Conservation (phyloP, 2,329 filamentous ascomycete genomes). For the Botrytis squamosa region DNA sequence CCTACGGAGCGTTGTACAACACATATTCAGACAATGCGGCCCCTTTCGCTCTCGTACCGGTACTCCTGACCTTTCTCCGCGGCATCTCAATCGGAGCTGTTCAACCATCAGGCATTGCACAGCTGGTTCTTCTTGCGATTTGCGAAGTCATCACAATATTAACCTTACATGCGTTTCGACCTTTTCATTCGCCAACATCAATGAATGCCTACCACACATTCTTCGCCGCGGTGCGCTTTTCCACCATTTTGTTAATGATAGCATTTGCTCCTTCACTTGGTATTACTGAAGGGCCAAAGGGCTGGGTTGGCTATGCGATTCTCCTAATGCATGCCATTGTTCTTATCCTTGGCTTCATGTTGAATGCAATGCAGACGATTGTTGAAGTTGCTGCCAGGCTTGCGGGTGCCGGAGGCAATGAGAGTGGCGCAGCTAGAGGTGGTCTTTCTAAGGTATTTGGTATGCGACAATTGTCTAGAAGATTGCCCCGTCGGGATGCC, state of each 20-base stretch:
- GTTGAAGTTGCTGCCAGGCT: constrained; percentile 84
- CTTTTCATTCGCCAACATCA: constrained; percentile 85
- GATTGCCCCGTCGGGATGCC: constrained; percentile 61
- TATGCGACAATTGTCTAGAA: constrained; percentile 80
- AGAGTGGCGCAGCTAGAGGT: constrained; percentile 69
- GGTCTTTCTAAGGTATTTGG: constrained; percentile 89
- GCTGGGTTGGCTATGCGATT: constrained; percentile 94
- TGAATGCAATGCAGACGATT: constrained; percentile 87
- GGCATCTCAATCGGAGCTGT: constrained; percentile 90
- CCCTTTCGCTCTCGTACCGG: constrained; percentile 82
- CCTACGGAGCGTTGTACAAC: constrained; percentile 94
- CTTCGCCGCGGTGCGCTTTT: constrained; percentile 74
- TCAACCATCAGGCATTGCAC: constrained; percentile 88
- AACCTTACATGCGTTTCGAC: constrained; percentile 83
- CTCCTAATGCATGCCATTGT: constrained; percentile 82
- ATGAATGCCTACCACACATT: constrained; percentile 96
- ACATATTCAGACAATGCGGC: constrained; percentile 94
- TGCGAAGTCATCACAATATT: constrained; percentile 90
- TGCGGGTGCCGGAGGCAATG: constrained; percentile 77
- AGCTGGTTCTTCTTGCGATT: constrained; percentile 87
- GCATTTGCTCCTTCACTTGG: constrained; percentile 82
- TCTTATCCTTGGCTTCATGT: constrained; percentile 85
- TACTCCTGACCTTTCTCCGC: constrained; percentile 79
- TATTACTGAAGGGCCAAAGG: constrained; percentile 75
- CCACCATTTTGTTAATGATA: constrained; percentile 73